These are phyloP conservation scores for Botrytis paeoniae DNA, from an alignment of 2,329 filamentous ascomycete species.

Conservation along the genomic window DNA sequence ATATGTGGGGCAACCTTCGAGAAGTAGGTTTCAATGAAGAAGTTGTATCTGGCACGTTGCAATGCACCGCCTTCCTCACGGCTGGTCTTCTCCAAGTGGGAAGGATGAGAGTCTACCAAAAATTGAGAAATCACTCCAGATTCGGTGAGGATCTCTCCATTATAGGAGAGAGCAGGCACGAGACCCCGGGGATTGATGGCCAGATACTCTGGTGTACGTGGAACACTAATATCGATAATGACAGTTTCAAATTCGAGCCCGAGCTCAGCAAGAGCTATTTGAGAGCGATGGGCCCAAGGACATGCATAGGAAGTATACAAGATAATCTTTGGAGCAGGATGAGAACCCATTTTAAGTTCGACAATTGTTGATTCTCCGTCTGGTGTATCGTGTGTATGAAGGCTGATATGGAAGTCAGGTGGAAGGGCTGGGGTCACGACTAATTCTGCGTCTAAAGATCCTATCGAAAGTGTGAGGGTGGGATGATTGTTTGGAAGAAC, in stretches of 20 bases:
- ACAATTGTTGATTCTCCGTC: slow-evolving; percentile 19
- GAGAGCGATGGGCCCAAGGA: slow-evolving; percentile 78
- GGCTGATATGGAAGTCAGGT: slow-evolving; percentile 17
- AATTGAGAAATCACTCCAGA: slow-evolving; percentile 72
- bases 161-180: slow-evolving; percentile 67
- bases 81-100: slow-evolving; percentile 59
- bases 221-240: slow-evolving; percentile 66
- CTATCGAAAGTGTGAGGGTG: slow-evolving; percentile 13
- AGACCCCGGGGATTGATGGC: slow-evolving; percentile 75
- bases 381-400: slow-evolving; percentile 14
- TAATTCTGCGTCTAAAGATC: slow-evolving; percentile 20
- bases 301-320: slow-evolving; percentile 32
- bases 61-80: slow-evolving; percentile 54
- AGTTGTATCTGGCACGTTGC: slow-evolving; percentile 61
- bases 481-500: background rate
- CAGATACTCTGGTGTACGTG: slow-evolving; percentile 71
- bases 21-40: slow-evolving; percentile 70
- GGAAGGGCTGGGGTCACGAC: slow-evolving; percentile 19
- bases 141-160: slow-evolving; percentile 67
- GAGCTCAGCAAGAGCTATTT: slow-evolving; percentile 68
- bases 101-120: slow-evolving; percentile 65
- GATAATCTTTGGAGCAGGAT: slow-evolving; percentile 22
- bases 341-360: slow-evolving; percentile 21
- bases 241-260: slow-evolving; percentile 66
- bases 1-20: slow-evolving; percentile 55